A percentile compares a stretch with the other conserved stretches of the same genome.
Evolutionary conservation across 768 basidiomycete species (phyloP).

Genomic region (Lactarius evosmus): DNA sequence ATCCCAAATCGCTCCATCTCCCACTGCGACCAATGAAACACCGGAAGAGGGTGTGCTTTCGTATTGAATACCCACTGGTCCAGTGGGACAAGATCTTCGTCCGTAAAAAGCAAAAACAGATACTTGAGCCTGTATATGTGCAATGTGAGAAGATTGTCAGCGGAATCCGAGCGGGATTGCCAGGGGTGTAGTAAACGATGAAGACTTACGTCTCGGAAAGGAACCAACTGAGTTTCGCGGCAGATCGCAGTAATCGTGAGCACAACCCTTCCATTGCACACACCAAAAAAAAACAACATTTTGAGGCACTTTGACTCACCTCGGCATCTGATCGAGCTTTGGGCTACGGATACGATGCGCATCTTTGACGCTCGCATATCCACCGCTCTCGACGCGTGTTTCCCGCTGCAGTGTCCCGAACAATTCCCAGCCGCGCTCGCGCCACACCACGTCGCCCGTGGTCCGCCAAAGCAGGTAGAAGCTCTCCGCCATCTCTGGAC

Average conservation of each 20-base stretch:
- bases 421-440: slow-evolving; percentile 66
- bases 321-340: slow-evolving; percentile 59
- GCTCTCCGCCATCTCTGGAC: slow-evolving; percentile 74
- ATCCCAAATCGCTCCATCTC: too few relatives aligned
- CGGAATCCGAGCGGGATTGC: too few relatives aligned
- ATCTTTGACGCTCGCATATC: slow-evolving; percentile 52
- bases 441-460: slow-evolving; percentile 66
- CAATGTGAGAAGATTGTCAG: background rate
- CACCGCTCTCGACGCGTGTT: slow-evolving; percentile 52
- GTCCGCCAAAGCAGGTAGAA: slow-evolving; percentile 70
- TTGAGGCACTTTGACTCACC: slow-evolving; percentile 41
- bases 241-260: slow-evolving; percentile 6
- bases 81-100: too few relatives aligned
- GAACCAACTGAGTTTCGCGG: too few relatives aligned
- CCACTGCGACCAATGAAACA: slow-evolving; percentile 70
- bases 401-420: slow-evolving; percentile 63
- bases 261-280: slow-evolving; percentile 5
- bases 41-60: slow-evolving; percentile 75
- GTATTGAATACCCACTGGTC: slow-evolving; percentile 50
- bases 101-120: slow-evolving; percentile 60
- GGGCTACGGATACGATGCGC: slow-evolving; percentile 44
- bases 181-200: too few relatives aligned
- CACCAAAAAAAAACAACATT: background rate
- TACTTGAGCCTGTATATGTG: slow-evolving; percentile 59
- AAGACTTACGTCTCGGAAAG: slow-evolving; percentile 38